phyloP scores from a whole-genome alignment of 1,139 yeast species.

The Blastobotrys capitulatus region DNA sequence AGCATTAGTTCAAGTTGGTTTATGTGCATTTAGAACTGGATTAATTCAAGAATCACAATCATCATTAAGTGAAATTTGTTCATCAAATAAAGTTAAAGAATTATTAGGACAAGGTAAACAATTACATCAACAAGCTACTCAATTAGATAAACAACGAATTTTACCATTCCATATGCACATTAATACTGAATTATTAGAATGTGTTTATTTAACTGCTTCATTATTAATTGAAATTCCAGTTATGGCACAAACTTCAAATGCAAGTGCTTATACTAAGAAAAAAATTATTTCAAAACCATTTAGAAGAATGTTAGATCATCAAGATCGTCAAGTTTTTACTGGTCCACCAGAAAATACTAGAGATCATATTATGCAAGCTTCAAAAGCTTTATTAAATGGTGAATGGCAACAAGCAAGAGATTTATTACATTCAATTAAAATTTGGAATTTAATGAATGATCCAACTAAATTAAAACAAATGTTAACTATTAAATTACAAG shows the following conservation, averaged over 20 bases:
- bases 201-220: constrained; percentile 87
- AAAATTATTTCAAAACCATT: constrained; percentile 74
- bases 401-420: constrained; percentile 80
- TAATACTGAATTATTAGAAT: constrained; percentile 89
- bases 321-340: constrained; percentile 89
- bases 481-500: constrained; percentile 73
- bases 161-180: constrained; percentile 98
- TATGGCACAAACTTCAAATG: constrained; percentile 44
- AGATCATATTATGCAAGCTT: constrained; percentile 91
- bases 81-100: constrained; percentile 84
- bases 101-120: constrained; percentile 77
- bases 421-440: constrained; percentile 69
- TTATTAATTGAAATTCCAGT: constrained; percentile 88
- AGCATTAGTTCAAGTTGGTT: constrained; percentile 91
- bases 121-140: constrained; percentile 46
- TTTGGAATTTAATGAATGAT: constrained; percentile 82
- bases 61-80: constrained; percentile 80
- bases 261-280: constrained; percentile 53
- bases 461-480: constrained; percentile 56
- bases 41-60: constrained; percentile 83
- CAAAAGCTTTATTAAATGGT: constrained; percentile 82
- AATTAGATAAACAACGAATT: constrained; percentile 71
- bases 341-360: constrained; percentile 98
- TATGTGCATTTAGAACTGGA: constrained; percentile 92
- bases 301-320: constrained; percentile 87